Conservation (phyloP, 495 filamentous ascomycete genomes). For the Xylaria telfairii region DNA sequence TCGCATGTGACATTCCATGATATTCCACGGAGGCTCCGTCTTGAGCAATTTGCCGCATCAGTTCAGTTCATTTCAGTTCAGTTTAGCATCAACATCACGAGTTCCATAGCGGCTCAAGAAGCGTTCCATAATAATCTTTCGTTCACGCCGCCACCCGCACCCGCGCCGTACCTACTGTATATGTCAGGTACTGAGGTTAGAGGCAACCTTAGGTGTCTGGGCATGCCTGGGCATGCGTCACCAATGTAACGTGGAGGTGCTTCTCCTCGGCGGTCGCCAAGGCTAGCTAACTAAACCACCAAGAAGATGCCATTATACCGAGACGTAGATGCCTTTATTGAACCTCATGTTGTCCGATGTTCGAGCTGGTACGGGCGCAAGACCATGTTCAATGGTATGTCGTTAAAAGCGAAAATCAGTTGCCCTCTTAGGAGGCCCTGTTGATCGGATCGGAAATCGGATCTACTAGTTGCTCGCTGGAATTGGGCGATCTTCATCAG, state of each 20-base stretch:
- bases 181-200: conserved; percentile 8
- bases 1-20: background rate
- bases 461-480: conserved; percentile 4
- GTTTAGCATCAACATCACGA: background rate
- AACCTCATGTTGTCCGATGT: background rate
- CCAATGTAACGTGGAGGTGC: background rate
- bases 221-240: background rate
- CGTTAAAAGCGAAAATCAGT: conserved; percentile 4
- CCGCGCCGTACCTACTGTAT: no score
- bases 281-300: background rate
- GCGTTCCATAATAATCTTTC: background rate
- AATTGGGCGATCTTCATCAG: conserved; percentile 15
- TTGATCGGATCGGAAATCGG: conserved; percentile 12
- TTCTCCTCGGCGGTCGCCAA: background rate
- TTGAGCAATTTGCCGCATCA: background rate
- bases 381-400: background rate
- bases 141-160: no score
- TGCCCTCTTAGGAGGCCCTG: conserved; percentile 13
- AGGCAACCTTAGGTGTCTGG: background rate
- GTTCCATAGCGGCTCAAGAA: background rate
- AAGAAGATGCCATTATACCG: background rate
- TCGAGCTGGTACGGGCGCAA: background rate
- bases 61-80: background rate
- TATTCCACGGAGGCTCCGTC: background rate
- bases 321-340: background rate